phyloP scores from a whole-genome alignment of 805 yeast genomes.

The Spathaspora hagerdaliae region DNA sequence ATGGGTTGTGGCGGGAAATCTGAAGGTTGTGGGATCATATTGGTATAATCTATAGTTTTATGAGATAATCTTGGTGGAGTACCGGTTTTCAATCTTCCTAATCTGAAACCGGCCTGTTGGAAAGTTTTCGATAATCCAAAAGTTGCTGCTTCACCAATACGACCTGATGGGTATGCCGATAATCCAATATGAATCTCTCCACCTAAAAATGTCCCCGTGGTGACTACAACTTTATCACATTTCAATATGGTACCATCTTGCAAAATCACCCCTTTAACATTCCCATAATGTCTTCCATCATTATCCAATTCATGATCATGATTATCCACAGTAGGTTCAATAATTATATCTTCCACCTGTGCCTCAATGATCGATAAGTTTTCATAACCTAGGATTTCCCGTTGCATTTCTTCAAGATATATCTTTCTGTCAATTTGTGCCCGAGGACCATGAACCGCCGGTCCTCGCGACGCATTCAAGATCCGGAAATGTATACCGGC shows the following conservation, averaged over 20 bases:
- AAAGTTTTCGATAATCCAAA: conserved; percentile 84
- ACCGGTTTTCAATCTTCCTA: conserved; percentile 93
- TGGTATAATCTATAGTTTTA: conserved; percentile 62
- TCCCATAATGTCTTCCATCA: conserved; percentile 41
- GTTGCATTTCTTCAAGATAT: conserved; percentile 78
- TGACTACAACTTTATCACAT: conserved; percentile 71
- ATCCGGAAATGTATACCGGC: conserved; percentile 93
- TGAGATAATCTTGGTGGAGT: conserved; percentile 89
- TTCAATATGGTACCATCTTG: conserved; percentile 55
- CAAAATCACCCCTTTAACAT: conserved; percentile 67
- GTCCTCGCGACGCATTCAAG: conserved; percentile 81
- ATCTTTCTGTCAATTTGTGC: conserved; percentile 90
- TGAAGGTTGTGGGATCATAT: conserved; percentile 69
- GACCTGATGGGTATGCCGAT: conserved; percentile 77
- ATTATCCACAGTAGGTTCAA: conserved; percentile 35
- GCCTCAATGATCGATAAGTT: conserved; percentile 64
- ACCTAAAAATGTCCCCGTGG: conserved; percentile 93
- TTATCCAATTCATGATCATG: conserved; percentile 15
- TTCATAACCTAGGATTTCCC: conserved; percentile 49
- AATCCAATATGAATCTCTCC: conserved; percentile 94
- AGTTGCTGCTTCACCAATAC: conserved; percentile 90
- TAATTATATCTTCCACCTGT: conserved; percentile 78
- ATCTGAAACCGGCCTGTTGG: conserved; percentile 66
- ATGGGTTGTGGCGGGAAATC: conserved; percentile 86
- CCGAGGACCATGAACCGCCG: conserved; percentile 98